Evolutionary conservation across 1,139 yeast species (phyloP), one percentile per base, ranked within the genome.

Genomic region (Hyphopichia khmerensis): DNA sequence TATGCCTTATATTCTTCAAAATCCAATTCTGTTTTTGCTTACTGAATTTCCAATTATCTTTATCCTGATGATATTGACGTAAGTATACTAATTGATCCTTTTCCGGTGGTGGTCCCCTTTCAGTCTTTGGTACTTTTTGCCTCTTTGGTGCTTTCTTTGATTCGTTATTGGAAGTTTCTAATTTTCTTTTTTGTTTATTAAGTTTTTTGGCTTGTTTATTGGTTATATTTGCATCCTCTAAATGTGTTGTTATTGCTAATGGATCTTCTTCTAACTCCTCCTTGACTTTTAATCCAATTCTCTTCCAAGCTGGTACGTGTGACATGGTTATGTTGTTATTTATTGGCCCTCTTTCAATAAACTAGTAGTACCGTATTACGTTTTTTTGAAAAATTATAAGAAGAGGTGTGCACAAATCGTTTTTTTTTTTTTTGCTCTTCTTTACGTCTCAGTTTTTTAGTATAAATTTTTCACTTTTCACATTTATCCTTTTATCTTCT

Each of bases 1-100:
- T 75, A 31, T 58, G 51, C 47, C 72, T 75, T 38, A 87, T 66
- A 62, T 89, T 84, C 56, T 84, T 85, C 48, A 90, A 64, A 40
- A 91, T 74, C 97, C 97, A 91, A 59, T 89, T 90, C 61, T 91
- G 98, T 52, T 91, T 90, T 67, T 87, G 96, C 57, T 91, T 91
- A 45, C 95, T 86, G 60, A 91, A 91, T 65, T 90, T 91, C 98
- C 98, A 91, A 47, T 76, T 72, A 0, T 67, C 77, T 45, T 70
- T 73, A 51, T 84, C 89, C 9, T 75, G 70, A 19, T 70, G 67
- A 55, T 79, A 91, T 43, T 81, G 88, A 44, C 82, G 76, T 52
- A 91, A 65, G 56, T 91, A 91, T 1, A 75, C 80, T 40, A 87
- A 68, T 60, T 90, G 96, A 58, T 90, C 97, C 49, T 81, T 84